These are phyloP conservation scores for Botryotinia calthae DNA, from an alignment of 2,329 filamentous ascomycete genomes.

Conservation along the genomic window DNA sequence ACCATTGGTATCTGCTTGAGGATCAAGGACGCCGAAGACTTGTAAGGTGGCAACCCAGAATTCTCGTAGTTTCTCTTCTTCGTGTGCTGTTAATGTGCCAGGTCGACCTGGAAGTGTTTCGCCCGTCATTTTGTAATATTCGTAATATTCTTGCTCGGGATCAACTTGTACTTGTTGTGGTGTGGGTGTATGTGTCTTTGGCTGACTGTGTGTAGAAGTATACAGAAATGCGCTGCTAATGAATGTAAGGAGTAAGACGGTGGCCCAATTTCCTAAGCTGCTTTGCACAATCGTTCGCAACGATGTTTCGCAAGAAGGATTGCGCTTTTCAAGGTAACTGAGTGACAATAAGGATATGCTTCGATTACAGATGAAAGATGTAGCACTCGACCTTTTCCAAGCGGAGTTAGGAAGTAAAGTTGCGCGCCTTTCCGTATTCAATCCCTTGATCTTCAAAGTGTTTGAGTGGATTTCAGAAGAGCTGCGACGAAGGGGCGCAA, in stretches of 20 bases:
- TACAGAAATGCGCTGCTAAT: slow-evolving; percentile 24
- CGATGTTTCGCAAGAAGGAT: slow-evolving; percentile 14
- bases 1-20: slow-evolving; percentile 37
- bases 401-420: background rate
- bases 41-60: slow-evolving; percentile 78
- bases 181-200: slow-evolving; percentile 1
- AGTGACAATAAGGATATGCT: slow-evolving; percentile 4
- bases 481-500: slow-evolving; percentile 14
- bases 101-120: slow-evolving; percentile 66
- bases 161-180: slow-evolving; percentile 9
- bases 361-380: background rate
- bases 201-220: slow-evolving; percentile 3
- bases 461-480: background rate
- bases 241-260: slow-evolving; percentile 18
- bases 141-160: slow-evolving; percentile 22
- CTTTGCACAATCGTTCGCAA: slow-evolving; percentile 10
- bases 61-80: slow-evolving; percentile 84
- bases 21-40: slow-evolving; percentile 63
- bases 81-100: slow-evolving; percentile 83
- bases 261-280: slow-evolving; percentile 14
- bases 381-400: slow-evolving; percentile 10
- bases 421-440: slow-evolving; percentile 7
- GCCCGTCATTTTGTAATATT: slow-evolving; percentile 42
- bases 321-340: background rate
- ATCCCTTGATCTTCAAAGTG: background rate